phyloP scores from a whole-genome alignment of 116 monocot species.

The Zostera marina region DNA sequence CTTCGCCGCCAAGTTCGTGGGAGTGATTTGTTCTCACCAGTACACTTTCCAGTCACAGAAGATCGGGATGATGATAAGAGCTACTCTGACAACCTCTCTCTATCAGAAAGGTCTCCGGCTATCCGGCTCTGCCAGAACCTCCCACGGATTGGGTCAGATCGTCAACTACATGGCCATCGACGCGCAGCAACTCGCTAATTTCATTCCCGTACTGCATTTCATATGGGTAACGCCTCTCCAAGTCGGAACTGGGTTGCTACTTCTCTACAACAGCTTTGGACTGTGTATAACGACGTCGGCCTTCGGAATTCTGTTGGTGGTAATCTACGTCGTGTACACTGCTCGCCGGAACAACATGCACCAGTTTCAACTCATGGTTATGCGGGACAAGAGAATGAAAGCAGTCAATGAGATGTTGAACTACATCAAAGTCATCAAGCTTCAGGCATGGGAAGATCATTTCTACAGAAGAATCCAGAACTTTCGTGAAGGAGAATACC shows the following conservation, averaged over 20 bases:
- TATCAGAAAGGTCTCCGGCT: conserved; percentile 78
- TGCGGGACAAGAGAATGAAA: conserved; percentile 94
- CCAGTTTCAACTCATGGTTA: conserved; percentile 63
- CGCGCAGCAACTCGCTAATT: conserved; percentile 91
- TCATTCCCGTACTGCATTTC: conserved; percentile 86
- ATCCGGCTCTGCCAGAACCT: conserved; percentile 61
- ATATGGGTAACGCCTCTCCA: conserved; percentile 96
- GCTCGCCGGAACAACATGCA: conserved; percentile 50
- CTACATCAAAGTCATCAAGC: conserved; percentile 91
- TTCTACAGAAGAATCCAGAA: conserved; percentile 31
- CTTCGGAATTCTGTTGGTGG: conserved; percentile 21
- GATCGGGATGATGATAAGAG: conserved; percentile 83
- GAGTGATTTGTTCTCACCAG: conserved; percentile 76
- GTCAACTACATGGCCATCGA: conserved; percentile 99
- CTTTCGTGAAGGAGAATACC: conserved; percentile 36
- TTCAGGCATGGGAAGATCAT: conserved; percentile 70
- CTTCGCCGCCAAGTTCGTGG: conserved; percentile 63
- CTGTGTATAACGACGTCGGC: conserved; percentile 36
- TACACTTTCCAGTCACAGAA: conserved; percentile 94
- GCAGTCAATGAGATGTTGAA: conserved; percentile 91
- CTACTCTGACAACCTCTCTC: conserved; percentile 63
- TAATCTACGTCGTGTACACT: conserved; percentile 36
- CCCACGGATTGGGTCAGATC: conserved; percentile 84
- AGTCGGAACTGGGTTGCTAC: conserved; percentile 38
- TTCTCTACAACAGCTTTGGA: conserved; percentile 61